A percentile compares a stretch with the other conserved stretches of the same genome.
These are phyloP conservation scores for Neofusicoccum sp. DNA, from an alignment of 2,329 filamentous ascomycete species.

Conservation along the genomic window DNA sequence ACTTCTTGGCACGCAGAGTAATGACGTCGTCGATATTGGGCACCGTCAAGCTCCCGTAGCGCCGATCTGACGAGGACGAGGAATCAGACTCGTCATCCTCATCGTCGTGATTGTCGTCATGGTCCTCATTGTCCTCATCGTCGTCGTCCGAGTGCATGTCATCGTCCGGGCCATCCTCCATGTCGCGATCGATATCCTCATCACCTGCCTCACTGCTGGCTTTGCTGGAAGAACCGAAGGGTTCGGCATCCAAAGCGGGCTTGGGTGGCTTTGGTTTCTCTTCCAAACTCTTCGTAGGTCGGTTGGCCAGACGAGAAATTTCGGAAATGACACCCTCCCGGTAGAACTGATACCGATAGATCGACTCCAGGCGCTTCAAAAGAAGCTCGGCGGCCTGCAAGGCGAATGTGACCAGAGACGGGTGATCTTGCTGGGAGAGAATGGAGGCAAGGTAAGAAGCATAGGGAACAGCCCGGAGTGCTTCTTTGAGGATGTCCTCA, in stretches of 20 bases:
- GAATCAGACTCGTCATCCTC: slow-evolving; percentile 66
- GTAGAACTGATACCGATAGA: slow-evolving; percentile 96
- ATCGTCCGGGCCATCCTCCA: slow-evolving; percentile 53
- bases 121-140: slow-evolving; percentile 46
- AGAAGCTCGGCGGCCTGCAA: slow-evolving; percentile 88
- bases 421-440: slow-evolving; percentile 90
- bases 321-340: slow-evolving; percentile 93
- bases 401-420: slow-evolving; percentile 79
- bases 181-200: slow-evolving; percentile 41
- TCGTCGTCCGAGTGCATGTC: slow-evolving; percentile 54
- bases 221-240: slow-evolving; percentile 26
- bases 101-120: slow-evolving; percentile 45
- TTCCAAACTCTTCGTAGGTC: slow-evolving; percentile 35
- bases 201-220: slow-evolving; percentile 29
- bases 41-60: slow-evolving; percentile 23
- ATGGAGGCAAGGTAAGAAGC: slow-evolving; percentile 95
- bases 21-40: slow-evolving; percentile 69
- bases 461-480: slow-evolving; percentile 84
- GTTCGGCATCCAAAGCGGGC: slow-evolving; percentile 27
- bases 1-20: slow-evolving; percentile 72
- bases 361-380: slow-evolving; percentile 75
- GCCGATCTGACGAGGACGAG: slow-evolving; percentile 49
- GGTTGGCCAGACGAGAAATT: slow-evolving; percentile 73
- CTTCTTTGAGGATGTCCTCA: slow-evolving; percentile 76
- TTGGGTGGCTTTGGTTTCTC: slow-evolving; percentile 25